A percentile compares a stretch with the other conserved stretches of the same genome.
phyloP scores from a whole-genome alignment of 164 flowering plant species.

The Stephania yunnanensis region DNA sequence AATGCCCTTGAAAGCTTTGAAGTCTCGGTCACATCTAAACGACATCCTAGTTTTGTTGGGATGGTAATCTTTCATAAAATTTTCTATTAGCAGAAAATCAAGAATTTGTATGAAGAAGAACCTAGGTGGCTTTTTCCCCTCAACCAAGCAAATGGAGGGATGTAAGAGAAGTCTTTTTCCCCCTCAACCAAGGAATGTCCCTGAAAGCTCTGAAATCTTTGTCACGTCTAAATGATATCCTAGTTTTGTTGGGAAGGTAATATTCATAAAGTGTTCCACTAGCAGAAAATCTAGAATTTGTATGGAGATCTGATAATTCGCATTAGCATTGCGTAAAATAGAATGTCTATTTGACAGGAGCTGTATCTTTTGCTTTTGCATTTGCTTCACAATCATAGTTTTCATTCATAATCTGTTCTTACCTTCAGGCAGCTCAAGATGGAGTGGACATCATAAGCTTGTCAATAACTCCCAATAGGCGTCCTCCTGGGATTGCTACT shows the following conservation, averaged over 20 bases:
- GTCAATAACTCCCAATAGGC: slow-evolving; percentile 94
- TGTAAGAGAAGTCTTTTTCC: neutral
- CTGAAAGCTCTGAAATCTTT: neutral
- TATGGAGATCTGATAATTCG: neutral
- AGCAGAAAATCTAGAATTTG: neutral
- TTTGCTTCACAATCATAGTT: slow-evolving; percentile 2
- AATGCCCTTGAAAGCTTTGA: neutral
- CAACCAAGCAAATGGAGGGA: neutral
- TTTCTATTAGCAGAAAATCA: neutral
- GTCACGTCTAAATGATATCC: no score
- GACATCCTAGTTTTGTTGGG: no score
- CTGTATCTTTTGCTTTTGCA: neutral
- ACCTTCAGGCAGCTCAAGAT: slow-evolving; percentile 93
- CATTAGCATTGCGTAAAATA: neutral
- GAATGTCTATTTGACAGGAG: neutral
- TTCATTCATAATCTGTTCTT: slow-evolving; percentile 1
- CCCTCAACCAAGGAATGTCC: neutral
- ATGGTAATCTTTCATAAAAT: no score
- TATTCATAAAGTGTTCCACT: no score
- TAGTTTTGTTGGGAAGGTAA: no score
- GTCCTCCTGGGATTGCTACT: slow-evolving; percentile 94
- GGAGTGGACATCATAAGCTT: slow-evolving; percentile 93
- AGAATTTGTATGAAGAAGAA: neutral
- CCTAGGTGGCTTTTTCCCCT: no score
- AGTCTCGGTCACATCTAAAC: no score